Conservation (phyloP, 2,329 filamentous ascomycete species). For the Pezicula radicicola region DNA sequence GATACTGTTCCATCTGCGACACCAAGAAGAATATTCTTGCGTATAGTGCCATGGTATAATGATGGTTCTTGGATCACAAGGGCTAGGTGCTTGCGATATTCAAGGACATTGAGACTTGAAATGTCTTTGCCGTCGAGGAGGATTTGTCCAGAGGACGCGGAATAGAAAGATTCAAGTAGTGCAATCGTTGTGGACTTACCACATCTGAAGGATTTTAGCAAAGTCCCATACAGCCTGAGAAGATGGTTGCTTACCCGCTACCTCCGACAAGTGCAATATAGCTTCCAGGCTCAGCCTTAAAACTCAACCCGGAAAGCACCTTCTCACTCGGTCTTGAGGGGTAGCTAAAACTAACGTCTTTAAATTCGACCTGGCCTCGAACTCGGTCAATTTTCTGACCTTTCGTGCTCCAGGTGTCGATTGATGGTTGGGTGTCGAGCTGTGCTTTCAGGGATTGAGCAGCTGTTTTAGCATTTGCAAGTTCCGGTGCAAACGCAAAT, state of each 20-base stretch:
- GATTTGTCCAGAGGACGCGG: slow-evolving; percentile 62
- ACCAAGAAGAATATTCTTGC: slow-evolving; percentile 69
- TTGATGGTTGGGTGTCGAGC: slow-evolving; percentile 50
- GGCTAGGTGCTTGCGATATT: slow-evolving; percentile 63
- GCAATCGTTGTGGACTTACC: slow-evolving; percentile 70
- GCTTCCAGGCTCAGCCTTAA: too few species aligned
- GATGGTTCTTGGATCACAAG: slow-evolving; percentile 74
- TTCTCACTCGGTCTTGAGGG: too few species aligned
- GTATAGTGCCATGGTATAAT: slow-evolving; percentile 57
- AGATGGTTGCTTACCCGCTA: too few species aligned
- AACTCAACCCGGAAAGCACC: too few species aligned
- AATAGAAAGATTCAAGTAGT: slow-evolving; percentile 64
- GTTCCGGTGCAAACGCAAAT: slow-evolving; percentile 50
- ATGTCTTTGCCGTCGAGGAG: slow-evolving; percentile 62
- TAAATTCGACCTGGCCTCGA: too few species aligned
- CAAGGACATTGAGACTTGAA: slow-evolving; percentile 50
- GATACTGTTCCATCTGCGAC: slow-evolving; percentile 37
- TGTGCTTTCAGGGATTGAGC: slow-evolving; percentile 25
- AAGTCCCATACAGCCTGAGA: too few species aligned
- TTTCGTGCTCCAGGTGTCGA: slow-evolving; percentile 15
- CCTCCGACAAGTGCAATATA: too few species aligned
- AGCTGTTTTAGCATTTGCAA: slow-evolving; percentile 55
- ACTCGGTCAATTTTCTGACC: slow-evolving; percentile 31
- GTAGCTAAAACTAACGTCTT: too few species aligned
- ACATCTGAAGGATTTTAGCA: slow-evolving; percentile 31